Percentiles rank a stretch among this genome's conserved stretches.
Conservation (phyloP, 2,329 filamentous ascomycete species). For the Alternaria triticina region DNA sequence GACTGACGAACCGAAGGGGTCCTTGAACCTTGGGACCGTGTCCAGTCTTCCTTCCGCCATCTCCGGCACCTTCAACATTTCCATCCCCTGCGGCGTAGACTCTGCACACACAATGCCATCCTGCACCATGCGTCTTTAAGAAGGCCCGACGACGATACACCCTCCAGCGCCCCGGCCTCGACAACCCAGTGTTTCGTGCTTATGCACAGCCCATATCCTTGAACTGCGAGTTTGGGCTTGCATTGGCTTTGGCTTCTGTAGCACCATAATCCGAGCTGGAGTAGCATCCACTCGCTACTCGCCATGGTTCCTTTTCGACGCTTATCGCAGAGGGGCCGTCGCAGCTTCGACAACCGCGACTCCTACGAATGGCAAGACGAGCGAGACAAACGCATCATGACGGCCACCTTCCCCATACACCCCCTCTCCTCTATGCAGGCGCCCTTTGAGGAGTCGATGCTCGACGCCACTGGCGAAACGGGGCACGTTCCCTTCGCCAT, state of each 20-base stretch:
- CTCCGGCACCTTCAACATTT: constrained; percentile 19
- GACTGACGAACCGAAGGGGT: constrained; percentile 24
- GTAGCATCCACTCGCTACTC: constrained; percentile 15
- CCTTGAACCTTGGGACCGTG: constrained; percentile 12
- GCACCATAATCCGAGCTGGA: constrained; percentile 31
- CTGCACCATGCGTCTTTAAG: constrained; percentile 26
- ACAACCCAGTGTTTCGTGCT: constrained; percentile 21
- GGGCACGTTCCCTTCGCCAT: constrained; percentile 47
- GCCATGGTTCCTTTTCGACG: constrained; percentile 35
- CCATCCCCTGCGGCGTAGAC: constrained; percentile 15
- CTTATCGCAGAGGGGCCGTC: constrained; percentile 26
- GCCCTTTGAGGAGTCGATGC: constrained; percentile 82
- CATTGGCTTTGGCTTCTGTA: constrained; percentile 27
- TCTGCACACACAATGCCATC: constrained; percentile 27
- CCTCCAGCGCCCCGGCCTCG: constrained; percentile 1
- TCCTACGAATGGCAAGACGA: constrained; percentile 43
- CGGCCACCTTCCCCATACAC: constrained; percentile 61
- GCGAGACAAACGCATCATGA: constrained; percentile 44
- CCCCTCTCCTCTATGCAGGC: constrained; percentile 79
- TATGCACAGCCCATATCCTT: constrained; percentile 36
- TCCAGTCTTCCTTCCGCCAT: constrained; percentile 20
- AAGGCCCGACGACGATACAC: constrained; percentile 16
- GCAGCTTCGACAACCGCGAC: constrained; percentile 27
- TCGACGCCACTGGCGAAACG: constrained; percentile 65
- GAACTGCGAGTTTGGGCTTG: constrained; percentile 24